Evolutionary conservation across 192 early-diverging fungal species (phyloP), one percentile per base, ranked within the genome.

Genomic region (Coemansia sp.): DNA sequence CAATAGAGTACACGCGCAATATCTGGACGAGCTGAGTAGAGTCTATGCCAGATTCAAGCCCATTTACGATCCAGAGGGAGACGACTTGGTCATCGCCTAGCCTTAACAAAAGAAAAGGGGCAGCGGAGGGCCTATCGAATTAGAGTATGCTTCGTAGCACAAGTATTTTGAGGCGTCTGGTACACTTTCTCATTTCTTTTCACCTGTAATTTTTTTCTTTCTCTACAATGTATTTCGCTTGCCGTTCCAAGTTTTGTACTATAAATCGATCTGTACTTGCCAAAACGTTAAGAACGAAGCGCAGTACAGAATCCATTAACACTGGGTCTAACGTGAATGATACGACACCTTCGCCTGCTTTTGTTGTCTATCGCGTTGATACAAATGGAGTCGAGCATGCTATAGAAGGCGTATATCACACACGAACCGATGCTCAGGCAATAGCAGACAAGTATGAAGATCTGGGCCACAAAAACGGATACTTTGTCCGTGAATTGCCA

Each of bases 41-140:
- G 37, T 85, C 5, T 82, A 78, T 40, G 50, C 59, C 30, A 66
- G 70, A 33, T 85, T 77, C 61, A 71, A 78, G 64, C 78, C 79
- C 11, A 55, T 75, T 16, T 85, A 85, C 19, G 84, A 84, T 14
- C 81, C 81, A 0, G 68, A 75, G 7, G 80, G 80, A 5, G 80
- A 68, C 21, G 74, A 75, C 17, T 32, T 77, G 46, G 63, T 77
- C 19, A 82, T 77, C 50, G 66, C 64, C 8, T 49, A 47, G 8
- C 8, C 47, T 43, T 16, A 43, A 43, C 26, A 26, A 26, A 26
- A 26, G 71, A n/a, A 23, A 26, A 26, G 26, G 26, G 26, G 26
- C 26, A 26, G 26, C 1, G 26, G 0, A 7, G 7, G 2, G 42
- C 4, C 42, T 43, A 43, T 43, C 10, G 42, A 14, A 43, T 43